phyloP scores from a whole-genome alignment of 768 basidiomycete genomes.

The Podaxis sp. region DNA sequence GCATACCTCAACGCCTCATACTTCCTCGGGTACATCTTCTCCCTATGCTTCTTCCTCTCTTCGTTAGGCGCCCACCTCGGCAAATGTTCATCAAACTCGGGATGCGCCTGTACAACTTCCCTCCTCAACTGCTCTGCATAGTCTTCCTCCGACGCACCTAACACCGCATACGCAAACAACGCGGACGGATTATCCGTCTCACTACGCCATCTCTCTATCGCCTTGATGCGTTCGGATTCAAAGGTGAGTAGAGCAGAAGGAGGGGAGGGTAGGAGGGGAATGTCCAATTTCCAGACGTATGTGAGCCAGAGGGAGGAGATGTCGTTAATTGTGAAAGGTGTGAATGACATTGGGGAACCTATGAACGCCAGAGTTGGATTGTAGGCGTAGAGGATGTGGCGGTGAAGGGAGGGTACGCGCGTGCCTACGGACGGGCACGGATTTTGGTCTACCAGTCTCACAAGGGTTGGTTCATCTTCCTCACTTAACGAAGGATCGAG shows the following conservation, averaged over 20 bases:
- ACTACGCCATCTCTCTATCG: slow-evolving; percentile 21
- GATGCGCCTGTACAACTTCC: slow-evolving; percentile 29
- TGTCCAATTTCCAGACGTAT: slow-evolving; percentile 34
- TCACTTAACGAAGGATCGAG: slow-evolving; percentile 16
- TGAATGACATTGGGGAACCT: slow-evolving; percentile 40
- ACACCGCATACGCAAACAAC: slow-evolving; percentile 34
- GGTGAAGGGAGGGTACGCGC: slow-evolving; percentile 44
- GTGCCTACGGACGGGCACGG: slow-evolving; percentile 21
- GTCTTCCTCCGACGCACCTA: slow-evolving; percentile 31
- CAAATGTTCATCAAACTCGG: slow-evolving; percentile 28
- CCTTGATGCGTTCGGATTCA: slow-evolving; percentile 33
- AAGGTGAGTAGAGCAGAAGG: slow-evolving; percentile 31
- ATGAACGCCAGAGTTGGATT: slow-evolving; percentile 48
- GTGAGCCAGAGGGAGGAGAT: slow-evolving; percentile 49
- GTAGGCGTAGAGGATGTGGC: slow-evolving; percentile 43
- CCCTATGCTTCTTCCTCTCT: slow-evolving; percentile 27
- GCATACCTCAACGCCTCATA: slow-evolving; percentile 30
- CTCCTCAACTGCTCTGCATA: slow-evolving; percentile 33
- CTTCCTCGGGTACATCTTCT: slow-evolving; percentile 36
- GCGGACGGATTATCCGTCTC: slow-evolving; percentile 27
- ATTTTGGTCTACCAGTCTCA: slow-evolving; percentile 26
- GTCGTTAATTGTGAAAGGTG: slow-evolving; percentile 48
- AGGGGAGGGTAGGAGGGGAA: slow-evolving; percentile 35
- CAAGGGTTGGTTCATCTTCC: slow-evolving; percentile 13
- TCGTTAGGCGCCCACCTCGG: slow-evolving; percentile 32